Evolutionary conservation across 2,329 filamentous ascomycete genomes (phyloP).

Genomic region (Botrytis pseudocinerea): DNA sequence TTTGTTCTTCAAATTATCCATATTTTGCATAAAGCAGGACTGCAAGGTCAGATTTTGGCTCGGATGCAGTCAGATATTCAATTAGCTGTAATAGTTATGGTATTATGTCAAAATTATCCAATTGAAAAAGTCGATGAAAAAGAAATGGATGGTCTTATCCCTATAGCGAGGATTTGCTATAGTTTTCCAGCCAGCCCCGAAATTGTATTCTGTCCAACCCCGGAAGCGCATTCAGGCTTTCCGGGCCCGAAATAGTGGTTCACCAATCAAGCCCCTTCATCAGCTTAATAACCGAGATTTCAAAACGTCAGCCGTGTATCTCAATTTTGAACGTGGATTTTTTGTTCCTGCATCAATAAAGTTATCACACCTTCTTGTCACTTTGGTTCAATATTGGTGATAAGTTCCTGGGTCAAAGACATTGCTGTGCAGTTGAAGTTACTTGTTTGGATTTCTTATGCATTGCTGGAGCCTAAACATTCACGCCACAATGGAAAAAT

Average conservation of each 20-base stretch:
- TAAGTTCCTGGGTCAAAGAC: neutral
- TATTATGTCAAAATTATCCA: neutral
- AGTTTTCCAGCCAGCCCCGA: neutral
- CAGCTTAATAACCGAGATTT: slow-evolving; percentile 16
- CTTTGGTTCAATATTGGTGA: neutral
- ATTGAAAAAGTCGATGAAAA: neutral
- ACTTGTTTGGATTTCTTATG: neutral
- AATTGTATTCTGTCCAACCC: neutral
- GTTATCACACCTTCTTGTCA: neutral
- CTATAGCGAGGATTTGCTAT: neutral
- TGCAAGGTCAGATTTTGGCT: neutral
- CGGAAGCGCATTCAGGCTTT: slow-evolving; percentile 2
- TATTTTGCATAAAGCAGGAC: neutral
- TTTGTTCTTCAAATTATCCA: neutral
- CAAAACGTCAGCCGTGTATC: neutral
- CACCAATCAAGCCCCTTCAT: slow-evolving; percentile 19
- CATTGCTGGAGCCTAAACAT: neutral
- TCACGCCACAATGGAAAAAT: neutral
- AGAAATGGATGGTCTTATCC: neutral
- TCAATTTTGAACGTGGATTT: slow-evolving; percentile 6
- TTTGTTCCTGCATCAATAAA: neutral
- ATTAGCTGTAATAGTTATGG: neutral
- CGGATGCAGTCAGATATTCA: neutral
- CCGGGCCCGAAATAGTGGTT: slow-evolving; percentile 12
- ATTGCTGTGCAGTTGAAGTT: neutral